phyloP scores from a whole-genome alignment of 495 filamentous ascomycete species.

The Xylaria grammica region DNA sequence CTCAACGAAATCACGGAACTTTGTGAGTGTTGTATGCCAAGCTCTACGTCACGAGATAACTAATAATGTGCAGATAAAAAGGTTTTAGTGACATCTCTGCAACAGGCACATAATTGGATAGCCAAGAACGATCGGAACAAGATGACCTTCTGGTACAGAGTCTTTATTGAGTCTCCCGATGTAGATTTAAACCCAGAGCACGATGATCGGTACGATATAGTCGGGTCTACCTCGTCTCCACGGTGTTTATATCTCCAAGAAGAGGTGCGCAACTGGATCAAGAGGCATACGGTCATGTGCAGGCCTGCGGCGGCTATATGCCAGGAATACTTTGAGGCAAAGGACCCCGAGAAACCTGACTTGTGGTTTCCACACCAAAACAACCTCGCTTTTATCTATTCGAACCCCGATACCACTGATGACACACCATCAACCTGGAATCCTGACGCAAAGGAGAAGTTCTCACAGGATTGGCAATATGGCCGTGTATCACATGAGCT shows the following conservation, averaged over 20 bases:
- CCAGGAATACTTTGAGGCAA: constrained; percentile 44
- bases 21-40: constrained; percentile 41
- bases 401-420: constrained; percentile 39
- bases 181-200: constrained; percentile 49
- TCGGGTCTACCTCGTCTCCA: constrained; percentile 32
- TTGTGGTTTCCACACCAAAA: constrained; percentile 42
- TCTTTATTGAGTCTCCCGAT: constrained; percentile 57
- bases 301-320: constrained; percentile 47
- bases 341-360: constrained; percentile 37
- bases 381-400: constrained; percentile 49
- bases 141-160: constrained; percentile 85
- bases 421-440: constrained; percentile 48
- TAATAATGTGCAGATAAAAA: constrained; percentile 71
- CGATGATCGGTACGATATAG: constrained; percentile 40
- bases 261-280: constrained; percentile 55
- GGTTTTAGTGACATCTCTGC: constrained; percentile 83
- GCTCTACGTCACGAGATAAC: background rate
- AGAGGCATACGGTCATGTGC: constrained; percentile 57
- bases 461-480: constrained; percentile 56
- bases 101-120: constrained; percentile 90
- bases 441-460: constrained; percentile 51
- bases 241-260: constrained; percentile 39
- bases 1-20: constrained; percentile 61
- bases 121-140: constrained; percentile 91
- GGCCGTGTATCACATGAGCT: constrained; percentile 62